Base-by-base conservation (phyloP, 2,329 filamentous ascomycete genomes). In the Trichoderma breve region DNA sequence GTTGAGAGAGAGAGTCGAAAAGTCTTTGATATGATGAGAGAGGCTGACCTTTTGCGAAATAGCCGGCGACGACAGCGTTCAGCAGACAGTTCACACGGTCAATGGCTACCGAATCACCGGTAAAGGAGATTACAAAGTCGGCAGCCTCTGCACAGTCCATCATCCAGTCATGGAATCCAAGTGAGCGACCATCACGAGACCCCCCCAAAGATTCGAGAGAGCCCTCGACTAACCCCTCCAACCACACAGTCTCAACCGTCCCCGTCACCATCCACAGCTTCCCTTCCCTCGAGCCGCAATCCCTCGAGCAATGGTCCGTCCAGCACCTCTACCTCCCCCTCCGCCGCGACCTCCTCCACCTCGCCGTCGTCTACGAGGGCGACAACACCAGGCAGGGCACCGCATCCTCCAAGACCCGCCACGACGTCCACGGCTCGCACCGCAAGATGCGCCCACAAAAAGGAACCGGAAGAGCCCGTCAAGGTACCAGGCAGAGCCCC, bases 351-450 rank as follows among this genome's bases (percentile, higher is more conserved):
- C 90, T 99, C 75, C 90, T 99, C 69, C 95, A 99, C 84, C 90
- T 93, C 75, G 96, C 96, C 72, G 90, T 99, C 72, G 84, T 97
- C 76, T 98, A 92, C 86, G 96, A 99, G 84, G 96, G 93, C 76
- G 95, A 98, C 84, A 89, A 86, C 79, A 92, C 93, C 71, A 91
- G 96, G 34, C 92, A 94, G 81, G 96, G 96, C 75, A 97, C 94
- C 3, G 96, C 95, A 60, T 91, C 86, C 76, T 90, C 89, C 74
- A 97, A 97, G 85, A 96, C 89, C 77, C 90, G 95, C 73, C 90
- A 83, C 79, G 94, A 98, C 74, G 91, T 99, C 28, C 89, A 91
- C 78, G 96, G 95, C 74, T 96, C 93, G 71, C 89, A 91, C 80
- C 86, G 87, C 77, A 99, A 99, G 84, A 83, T 98, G 47, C 86